Evolutionary conservation across 768 basidiomycete species (phyloP), one percentile per base, ranked within the genome.

Genomic region (Leccinum fibrillosum): DNA sequence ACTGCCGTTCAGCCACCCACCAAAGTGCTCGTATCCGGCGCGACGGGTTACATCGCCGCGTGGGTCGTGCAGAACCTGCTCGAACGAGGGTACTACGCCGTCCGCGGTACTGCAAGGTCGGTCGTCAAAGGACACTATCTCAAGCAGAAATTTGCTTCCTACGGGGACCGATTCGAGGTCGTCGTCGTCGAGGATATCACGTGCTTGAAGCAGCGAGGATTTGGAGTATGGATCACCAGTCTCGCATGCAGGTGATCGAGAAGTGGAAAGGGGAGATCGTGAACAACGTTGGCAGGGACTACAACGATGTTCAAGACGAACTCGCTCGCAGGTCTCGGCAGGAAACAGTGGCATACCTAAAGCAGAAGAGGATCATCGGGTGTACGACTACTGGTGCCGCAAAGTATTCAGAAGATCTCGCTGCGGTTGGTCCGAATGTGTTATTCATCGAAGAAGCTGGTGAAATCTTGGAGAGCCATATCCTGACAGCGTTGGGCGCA

Each of bases 371-470:
- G 12, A 82, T 89, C 54, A 84, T 89, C 5, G 87, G 80, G 0
- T 88, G 86, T 56, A 89, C 88, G 0, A 89, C 87, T 0, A 88
- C 87, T 0, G 86, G 77, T 2, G 87, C 87, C 0, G 87, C 88
- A 0, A 89, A 83, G 66, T 86, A 85, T 61, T 69, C 72, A 0
- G 69, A 74, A 4, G 73, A 74, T 34, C 78, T 89, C 23, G 77
- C 75, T 5, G 76, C 73, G 0, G 79, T 76, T 8, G 67, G 71
- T 3, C 83, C 85, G 0, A 74, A 79, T 12, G 78, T 89, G 0
- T 69, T 89, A 5, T 72, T 89, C 1, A 85, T 89, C 1, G 88
- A 89, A 66, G 88, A 89, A 69, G 88, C 88, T 0, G 88, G 88
- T 5, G 87, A 89, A 63, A 88, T 89, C 39, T 63, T 89, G 13